A percentile compares a stretch with the other conserved stretches of the same genome.
Conservation (phyloP, 441 rosid genomes). For the Hura crepitans region DNA sequence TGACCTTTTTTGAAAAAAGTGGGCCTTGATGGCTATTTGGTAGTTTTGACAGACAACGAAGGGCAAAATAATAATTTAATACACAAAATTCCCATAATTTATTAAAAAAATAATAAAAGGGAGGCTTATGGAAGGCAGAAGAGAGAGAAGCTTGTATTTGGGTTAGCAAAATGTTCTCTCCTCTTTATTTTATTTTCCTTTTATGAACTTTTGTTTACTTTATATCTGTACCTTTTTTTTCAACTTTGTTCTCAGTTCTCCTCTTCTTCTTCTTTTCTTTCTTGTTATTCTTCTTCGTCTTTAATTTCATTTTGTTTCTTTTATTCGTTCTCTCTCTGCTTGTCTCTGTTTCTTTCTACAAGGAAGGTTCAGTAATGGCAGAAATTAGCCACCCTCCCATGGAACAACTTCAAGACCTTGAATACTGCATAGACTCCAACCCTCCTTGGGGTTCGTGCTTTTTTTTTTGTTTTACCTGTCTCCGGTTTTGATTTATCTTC, state of each 20-base stretch:
- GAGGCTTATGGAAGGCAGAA: neutral
- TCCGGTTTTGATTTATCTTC: neutral
- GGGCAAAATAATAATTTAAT: slow-evolving; percentile 2
- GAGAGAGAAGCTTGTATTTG: neutral
- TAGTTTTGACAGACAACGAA: neutral
- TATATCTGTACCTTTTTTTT: slow-evolving; percentile 38
- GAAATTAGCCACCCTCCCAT: slow-evolving; percentile 76
- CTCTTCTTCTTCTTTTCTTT: slow-evolving; percentile 14
- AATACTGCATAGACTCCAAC: slow-evolving; percentile 97
- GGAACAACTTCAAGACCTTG: slow-evolving; percentile 99
- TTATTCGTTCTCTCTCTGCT: neutral
- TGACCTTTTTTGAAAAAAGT: neutral
- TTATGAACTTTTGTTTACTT: slow-evolving; percentile 36
- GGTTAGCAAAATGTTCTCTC: slow-evolving; percentile 39
- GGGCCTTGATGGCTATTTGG: slow-evolving; percentile 20
- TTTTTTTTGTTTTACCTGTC: neutral
- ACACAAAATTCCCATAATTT: neutral
- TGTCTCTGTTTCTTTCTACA: neutral
- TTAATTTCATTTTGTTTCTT: neutral
- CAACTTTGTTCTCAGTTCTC: slow-evolving; percentile 33
- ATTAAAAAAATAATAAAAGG: neutral
- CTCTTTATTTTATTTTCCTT: slow-evolving; percentile 14
- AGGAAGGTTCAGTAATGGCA: slow-evolving; percentile 46
- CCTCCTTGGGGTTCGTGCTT: slow-evolving; percentile 80
- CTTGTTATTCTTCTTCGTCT: slow-evolving; percentile 8